Base-by-base conservation (phyloP, 2,329 filamentous ascomycete genomes). In the Aspergillus cejpii region DNA sequence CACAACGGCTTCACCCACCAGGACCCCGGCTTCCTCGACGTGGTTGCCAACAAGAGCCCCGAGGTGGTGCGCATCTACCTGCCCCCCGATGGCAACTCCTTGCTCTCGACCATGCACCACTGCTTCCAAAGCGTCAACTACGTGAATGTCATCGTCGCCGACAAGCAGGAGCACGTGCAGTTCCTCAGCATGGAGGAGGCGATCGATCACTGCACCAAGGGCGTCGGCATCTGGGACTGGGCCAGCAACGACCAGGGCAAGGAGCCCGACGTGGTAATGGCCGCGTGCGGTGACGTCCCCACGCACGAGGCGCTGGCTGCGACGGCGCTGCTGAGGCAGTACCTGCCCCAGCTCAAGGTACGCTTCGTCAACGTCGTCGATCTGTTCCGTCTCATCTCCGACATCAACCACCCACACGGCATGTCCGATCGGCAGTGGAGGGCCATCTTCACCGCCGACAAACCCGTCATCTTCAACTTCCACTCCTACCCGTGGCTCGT, bases 1-100 rank as follows among this genome's bases (percentile, higher is more conserved):
- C 85, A 89, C 72, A 90, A 89, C 57, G 85, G 85, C 27, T 90
- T 90, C 69, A 88, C 84, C 0, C 85, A 89, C 61, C 85, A 89
- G 62, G 84, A 88, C 52, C 85, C 85, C 0, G 84, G 84, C 29
- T 90, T 90, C 75, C 76, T 90, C 10, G 84, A 88, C 52, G 82
- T 89, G 0, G 78, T 90, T 2, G 81, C 80, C 54, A 89, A 90
- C 72, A 89, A 89, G 71, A 84, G 79, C 52, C 85, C 85, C 6
- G 83, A 88, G 55, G 83, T 89, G 3, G 84, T 87, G 12, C 82
- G 85, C 43, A 87, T 90, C 59, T 90, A 90, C 62, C 77, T 90
- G 3, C 85, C 85, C 17, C 85, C 85, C 0, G 85, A 90, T 58
- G 85, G 83, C 50, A 90, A 90, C 70, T 85, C 81, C 56, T 73